Base-by-base conservation (phyloP, 371 early-diverging fungal genomes). In the Rhizopus delemar region DNA sequence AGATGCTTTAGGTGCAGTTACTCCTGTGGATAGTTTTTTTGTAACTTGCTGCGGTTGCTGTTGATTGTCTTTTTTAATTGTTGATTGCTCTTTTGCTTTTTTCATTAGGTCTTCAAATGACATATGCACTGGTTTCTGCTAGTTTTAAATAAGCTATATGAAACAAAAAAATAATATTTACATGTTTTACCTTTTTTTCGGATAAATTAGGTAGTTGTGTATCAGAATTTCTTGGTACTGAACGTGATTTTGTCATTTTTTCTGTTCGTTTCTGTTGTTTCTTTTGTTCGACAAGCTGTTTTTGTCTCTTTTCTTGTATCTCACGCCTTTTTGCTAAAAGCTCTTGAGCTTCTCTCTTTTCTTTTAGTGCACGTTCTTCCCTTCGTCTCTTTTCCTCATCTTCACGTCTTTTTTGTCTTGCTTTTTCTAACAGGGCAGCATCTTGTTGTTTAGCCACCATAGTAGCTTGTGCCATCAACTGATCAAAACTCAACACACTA, bases 391-490 rank as follows among this genome's bases (percentile, higher is more conserved):
- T 46, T 63, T 70, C 68, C 36, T 78, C 68, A 11, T 69, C 64
- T 36, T 68, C 61, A 53, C 59, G 60, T 66, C 68, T 46, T 34
- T 66, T 68, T 56, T 63, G 60, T 39, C 67, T 59, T 34, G 70
- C 68, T 58, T 58, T 57, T 60, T 73, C 76, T 29, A 66, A 56
- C 13, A 73, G 51, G 2, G 52, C 53, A 15, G 70, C 73, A 51
- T 75, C 73, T 66, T 75, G 75, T 33, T 60, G 51, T 35, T 64
- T 68, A 15, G 75, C 73, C 43, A 75, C 68, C 49, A 65, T 57
- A 16, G 70, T 62, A 43, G 73, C 75, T 46, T 72, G 70, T 4
- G 70, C 70, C 75, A 75, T 75, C 34, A 75, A 52, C 51, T 71
- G 60, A 13, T 74, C 64, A 62, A 74, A 74, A 34, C 52, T 53